Base-by-base conservation (phyloP, 352 stramenopile genomes). In the Globisporangium nodosum region DNA sequence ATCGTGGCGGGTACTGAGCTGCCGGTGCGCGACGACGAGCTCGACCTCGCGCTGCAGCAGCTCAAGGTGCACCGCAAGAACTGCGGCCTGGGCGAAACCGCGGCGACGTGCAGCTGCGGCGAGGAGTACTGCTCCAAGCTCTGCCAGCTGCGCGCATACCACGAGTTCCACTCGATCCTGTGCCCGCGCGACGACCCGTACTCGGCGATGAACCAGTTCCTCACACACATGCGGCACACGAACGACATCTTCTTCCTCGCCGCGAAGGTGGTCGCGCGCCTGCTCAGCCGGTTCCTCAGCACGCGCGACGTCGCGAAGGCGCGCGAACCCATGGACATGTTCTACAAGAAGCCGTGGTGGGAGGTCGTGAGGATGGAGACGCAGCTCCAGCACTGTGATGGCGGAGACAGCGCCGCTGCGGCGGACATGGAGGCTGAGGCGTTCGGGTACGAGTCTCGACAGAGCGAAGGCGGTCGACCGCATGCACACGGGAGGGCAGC, bases 181-280 rank as follows among this genome's bases (percentile, higher is more conserved):
- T 97, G 89, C 35, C 71, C 79, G 4, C 71, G 89, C 1, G 70
- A 71, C 27, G 76, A 87, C 46, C 56, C 72, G 51, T 82, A 72
- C 65, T 81, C 76, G 27, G 66, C 80, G 21, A 90, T 90, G 80
- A 80, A 67, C 18, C 65, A 69, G 52, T 88, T 88, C 42, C 35
- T 88, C 15, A 66, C 68, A 33, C 88, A 95, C 64, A 84, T 71
- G 35, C 88, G 73, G 24, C 80, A 88, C 60, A 96, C 89, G 0
- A 97, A 97, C 67, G 91, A 97, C 56, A 97, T 97, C 46, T 96
- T 97, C 60, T 54, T 97, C 13, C 66, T 97, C 0, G 86, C 80
- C 20, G 88, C 81, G 27, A 92, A 96, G 54, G 85, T 97, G 0
- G 76, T 97, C 15, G 82, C 86, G 18, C 75, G 77, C 8, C 63